Base-by-base conservation (phyloP, 345 rosid species). In the Hibiscus tridactylites region DNA sequence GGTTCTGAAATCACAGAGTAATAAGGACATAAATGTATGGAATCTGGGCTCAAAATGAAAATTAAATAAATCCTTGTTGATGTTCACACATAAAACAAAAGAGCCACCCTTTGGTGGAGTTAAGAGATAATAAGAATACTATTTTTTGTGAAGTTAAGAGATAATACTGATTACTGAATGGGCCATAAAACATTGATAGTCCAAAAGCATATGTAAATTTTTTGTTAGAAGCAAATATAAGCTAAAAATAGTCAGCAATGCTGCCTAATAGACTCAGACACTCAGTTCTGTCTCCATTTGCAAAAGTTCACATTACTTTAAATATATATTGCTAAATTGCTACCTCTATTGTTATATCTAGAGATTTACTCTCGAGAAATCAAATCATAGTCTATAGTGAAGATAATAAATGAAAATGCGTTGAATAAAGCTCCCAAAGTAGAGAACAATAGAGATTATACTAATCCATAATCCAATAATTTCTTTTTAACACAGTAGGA, bases 1-100 rank as follows among this genome's bases (percentile, higher is more conserved):
- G 91, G 5, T 91, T 86, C 98, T 94, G 89, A 74, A 75, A 78
- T 74, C 42, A 76, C 52, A 52, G 66, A 68, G 71, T 69, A 71
- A 74, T 29, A 63, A 13, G 10, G 16, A 70, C 74, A 58, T 26
- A 29, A 71, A 73, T 59, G 35, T n/a, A 62, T 42, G 29, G 31
- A 64, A 10, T 5, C 10, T 19, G 68, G 33, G n/a, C 50, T 61
- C 9, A 54, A 7, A 7, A 42, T 65, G 24, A 35, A 65, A 5
- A 57, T 11, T 44, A 16, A 42, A 56, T 50, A 58, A 26, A 60
- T 35, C 37, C 47, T 50, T 28, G 15, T 33, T 33, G 42, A 57
- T 33, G 9, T 15, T 15, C 6, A 6, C 17, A 15, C 26, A 29
- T 37, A 16, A 44, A 19, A 58, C 49, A 62, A 33, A 62, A 62